Percentiles rank a stretch among this genome's conserved stretches.
Evolutionary conservation across 2,329 filamentous ascomycete genomes (phyloP).

Genomic region (Paraconiothyrium brasiliense): DNA sequence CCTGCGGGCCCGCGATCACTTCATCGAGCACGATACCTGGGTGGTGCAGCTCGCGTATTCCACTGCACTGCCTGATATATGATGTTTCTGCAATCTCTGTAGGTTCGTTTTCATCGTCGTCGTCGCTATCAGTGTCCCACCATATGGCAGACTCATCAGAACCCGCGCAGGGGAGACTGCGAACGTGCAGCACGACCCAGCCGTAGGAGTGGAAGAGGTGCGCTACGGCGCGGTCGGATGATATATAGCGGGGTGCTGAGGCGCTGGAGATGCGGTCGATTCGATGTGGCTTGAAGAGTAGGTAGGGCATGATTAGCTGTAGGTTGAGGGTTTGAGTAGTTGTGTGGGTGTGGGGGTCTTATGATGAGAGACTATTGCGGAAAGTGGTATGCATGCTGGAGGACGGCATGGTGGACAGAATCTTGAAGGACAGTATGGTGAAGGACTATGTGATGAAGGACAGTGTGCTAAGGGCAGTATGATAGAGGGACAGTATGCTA

Average conservation of each 20-base stretch:
- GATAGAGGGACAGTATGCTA: too few species aligned
- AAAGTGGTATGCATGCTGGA: too few species aligned
- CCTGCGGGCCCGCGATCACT: background rate
- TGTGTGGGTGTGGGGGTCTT: background rate
- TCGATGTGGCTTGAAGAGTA: background rate
- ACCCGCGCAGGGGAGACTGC: background rate
- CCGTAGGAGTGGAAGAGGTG: constrained; percentile 6
- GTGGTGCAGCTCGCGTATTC: background rate
- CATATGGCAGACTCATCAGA: background rate
- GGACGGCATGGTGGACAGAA: too few species aligned
- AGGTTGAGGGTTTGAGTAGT: background rate
- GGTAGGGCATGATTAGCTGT: background rate
- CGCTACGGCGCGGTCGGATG: constrained; percentile 1
- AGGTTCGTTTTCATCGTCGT: background rate
- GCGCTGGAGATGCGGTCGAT: background rate
- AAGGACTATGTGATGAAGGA: too few species aligned
- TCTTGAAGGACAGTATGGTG: too few species aligned
- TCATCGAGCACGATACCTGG: background rate
- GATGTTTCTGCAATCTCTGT: background rate
- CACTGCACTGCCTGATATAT: background rate
- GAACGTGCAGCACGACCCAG: background rate
- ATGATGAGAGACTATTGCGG: too few species aligned
- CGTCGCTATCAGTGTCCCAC: background rate
- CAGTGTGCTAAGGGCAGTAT: too few species aligned
- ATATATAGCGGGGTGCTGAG: background rate